Evolutionary conservation across 2,329 filamentous ascomycete species (phyloP), one percentile per base, ranked within the genome.

Genomic region (Beauveria brongniartii): DNA sequence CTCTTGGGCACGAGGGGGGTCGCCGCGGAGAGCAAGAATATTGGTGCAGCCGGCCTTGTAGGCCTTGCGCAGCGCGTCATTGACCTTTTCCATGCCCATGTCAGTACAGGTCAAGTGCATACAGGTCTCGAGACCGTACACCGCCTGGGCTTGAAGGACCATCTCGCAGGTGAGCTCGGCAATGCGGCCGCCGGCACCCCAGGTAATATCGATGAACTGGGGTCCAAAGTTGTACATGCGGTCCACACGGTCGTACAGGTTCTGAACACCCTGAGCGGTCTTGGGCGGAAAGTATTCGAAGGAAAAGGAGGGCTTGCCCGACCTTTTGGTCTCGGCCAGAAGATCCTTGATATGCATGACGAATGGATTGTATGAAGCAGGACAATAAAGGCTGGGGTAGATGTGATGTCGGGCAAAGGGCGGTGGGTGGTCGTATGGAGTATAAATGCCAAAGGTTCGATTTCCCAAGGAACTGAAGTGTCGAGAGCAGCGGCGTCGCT

Each of bases 281-380:
- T 99, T 99, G 44, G 94, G 94, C 56, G 94, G 94, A 77, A 99
- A 99, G 82, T 96, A 99, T 76, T 99, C 94, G 80, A 99, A 99
- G 63, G 94, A 99, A 81, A 97, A 97, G 72, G 92, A 94, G 62
- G 92, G 89, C 70, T 89, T 84, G 72, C 87, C 86, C 70, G 87
- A 85, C 77, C 84, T 83, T 76, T 92, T 86, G 75, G 92, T 87
- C 69, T 93, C 89, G 68, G 84, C 81, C 70, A 99, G 83, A 82
- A 97, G 97, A 69, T 94, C 86, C 67, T 88, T 90, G 82, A 99
- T 93, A 78, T 97, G 94, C 93, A 99, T 97, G 66, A 72, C 87
- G 82, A 68, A 40, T 61, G 16, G 43, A 47, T 28, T 55, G 22
- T 48, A 46, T 47, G 48, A 14, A 41, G 8, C 22, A 34, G 12